Conservation (phyloP, 305 asterid genomes). For the Rubia peregrina region DNA sequence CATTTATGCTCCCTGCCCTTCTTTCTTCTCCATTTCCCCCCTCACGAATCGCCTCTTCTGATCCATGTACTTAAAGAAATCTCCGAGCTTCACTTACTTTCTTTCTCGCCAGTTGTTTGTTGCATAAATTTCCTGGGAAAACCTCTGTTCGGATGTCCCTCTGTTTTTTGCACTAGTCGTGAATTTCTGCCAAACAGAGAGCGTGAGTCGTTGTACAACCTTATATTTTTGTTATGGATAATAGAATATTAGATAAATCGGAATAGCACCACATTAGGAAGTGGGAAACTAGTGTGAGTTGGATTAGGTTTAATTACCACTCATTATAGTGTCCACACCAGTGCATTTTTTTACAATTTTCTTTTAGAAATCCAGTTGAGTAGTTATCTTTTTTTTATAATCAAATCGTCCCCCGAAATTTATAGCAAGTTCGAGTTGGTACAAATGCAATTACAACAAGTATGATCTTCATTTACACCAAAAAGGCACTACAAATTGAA, state of each 20-base stretch:
- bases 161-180: background rate
- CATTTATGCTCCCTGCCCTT: background rate
- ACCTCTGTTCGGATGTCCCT: background rate
- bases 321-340: no score
- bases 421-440: no score
- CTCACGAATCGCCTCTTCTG: background rate
- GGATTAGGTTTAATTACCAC: constrained; percentile 8
- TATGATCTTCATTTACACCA: no score
- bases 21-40: background rate
- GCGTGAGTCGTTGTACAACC: no score
- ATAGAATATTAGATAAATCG: no score
- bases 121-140: background rate
- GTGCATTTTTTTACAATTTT: no score
- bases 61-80: background rate
- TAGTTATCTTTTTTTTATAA: background rate
- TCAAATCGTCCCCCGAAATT: no score
- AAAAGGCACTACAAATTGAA: no score
- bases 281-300: background rate
- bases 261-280: no score
- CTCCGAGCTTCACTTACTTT: background rate
- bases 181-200: constrained; percentile 3
- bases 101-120: background rate
- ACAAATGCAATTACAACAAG: no score
- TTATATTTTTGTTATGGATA: no score
- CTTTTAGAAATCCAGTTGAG: no score